Evolutionary conservation across 2,329 filamentous ascomycete species (phyloP), one percentile per base, ranked within the genome.

Genomic region (Scopulariopsis brevicaulis): DNA sequence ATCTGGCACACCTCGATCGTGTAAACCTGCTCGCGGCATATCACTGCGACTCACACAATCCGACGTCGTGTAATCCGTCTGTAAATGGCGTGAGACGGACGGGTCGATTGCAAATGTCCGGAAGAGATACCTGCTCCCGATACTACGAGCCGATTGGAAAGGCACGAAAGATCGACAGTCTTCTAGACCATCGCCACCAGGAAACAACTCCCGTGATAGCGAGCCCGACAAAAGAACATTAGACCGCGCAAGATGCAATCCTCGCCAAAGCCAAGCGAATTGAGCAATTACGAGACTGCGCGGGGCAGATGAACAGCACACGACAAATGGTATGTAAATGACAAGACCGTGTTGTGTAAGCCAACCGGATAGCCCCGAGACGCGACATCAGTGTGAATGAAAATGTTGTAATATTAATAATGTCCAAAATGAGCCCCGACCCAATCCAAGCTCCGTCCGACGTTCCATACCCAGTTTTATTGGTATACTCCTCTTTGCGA

Each of bases 141-240:
- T 14, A n/a, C 15, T n/a, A 18, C 18, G 15, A n/a, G 40, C 40
- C 40, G 8, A 32, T 4, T 4, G 4, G 28, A 4, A 32, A 46
- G 40, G n/a, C n/a, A n/a, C 18, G 3, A n/a, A n/a, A n/a, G 40
- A 46, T 46, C 15, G 14, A 46, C 28, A 46, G 18, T 46, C 18
- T 46, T 46, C 40, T n/a, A 46, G 18, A 46, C 18, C 40, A 46
- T 46, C n/a, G 40, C 18, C 7, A 8, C 25, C 6, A 48, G 22
- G 34, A 18, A 50, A 46, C 15, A 46, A 37, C 7, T 24, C 54
- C 24, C 25, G 43, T 12, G 40, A 46, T 46, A 46, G 15, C n/a
- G 46, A 56, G 10, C 15, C 14, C 14, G 7, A 48, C 54, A 50
- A 56, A 56, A 56, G 37, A 48, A 56, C 54, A 55, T 56, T 56